Percentiles rank a stretch among this genome's conserved stretches.
Conservation (phyloP, 352 stramenopile genomes). For the Globisporangium cylindrosporum region DNA sequence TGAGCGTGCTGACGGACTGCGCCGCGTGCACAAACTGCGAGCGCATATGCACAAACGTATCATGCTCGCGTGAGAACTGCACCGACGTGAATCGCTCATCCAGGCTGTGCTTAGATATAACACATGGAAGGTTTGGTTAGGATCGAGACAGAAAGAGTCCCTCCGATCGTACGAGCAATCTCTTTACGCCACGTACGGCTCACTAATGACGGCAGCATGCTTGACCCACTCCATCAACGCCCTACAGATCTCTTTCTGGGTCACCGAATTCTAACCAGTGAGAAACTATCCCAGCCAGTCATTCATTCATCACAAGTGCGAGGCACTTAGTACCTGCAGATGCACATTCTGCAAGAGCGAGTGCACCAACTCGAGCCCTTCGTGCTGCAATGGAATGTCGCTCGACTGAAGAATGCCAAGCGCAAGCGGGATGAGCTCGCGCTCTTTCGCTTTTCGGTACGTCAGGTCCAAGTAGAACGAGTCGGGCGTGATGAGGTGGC, state of each 20-base stretch:
- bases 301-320: background rate
- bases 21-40: conserved; percentile 46
- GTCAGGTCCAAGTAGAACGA: conserved; percentile 48
- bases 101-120: conserved; percentile 18
- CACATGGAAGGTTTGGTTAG: background rate
- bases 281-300: background rate
- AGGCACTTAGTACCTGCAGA: conserved; percentile 29
- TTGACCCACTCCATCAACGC: conserved; percentile 34
- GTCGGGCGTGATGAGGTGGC: conserved; percentile 44
- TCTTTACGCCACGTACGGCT: conserved; percentile 28
- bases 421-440: conserved; percentile 34
- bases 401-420: conserved; percentile 33
- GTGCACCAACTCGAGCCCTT: conserved; percentile 60
- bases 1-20: conserved; percentile 48
- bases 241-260: conserved; percentile 37
- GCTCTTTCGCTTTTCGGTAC: conserved; percentile 35
- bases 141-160: background rate
- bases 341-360: conserved; percentile 32
- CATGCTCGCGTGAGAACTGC: conserved; percentile 43
- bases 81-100: conserved; percentile 34
- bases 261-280: background rate
- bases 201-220: conserved; percentile 30
- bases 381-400: conserved; percentile 47
- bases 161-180: background rate
- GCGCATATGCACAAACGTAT: conserved; percentile 51